phyloP scores from a whole-genome alignment of 257 asterid genomes.

The Solanum peruvianum region DNA sequence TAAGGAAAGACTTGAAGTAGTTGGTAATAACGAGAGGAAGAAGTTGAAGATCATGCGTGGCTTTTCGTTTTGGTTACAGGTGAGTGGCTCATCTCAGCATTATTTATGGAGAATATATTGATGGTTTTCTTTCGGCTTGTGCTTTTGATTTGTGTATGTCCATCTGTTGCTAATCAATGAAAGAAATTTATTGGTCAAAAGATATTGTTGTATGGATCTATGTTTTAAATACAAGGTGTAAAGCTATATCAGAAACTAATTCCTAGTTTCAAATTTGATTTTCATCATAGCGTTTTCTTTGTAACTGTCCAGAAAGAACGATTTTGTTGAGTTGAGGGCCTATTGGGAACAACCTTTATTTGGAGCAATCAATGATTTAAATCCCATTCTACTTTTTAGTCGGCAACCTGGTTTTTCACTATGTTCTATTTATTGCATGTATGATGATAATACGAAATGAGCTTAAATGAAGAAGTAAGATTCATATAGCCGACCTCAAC shows the following conservation, averaged over 20 bases:
- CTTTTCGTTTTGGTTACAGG: constrained; percentile 25
- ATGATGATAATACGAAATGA: background rate
- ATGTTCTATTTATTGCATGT: background rate
- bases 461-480: background rate
- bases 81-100: background rate
- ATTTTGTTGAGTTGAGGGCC: background rate
- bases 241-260: background rate
- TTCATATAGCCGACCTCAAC: background rate
- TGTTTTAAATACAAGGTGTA: background rate
- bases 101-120: background rate
- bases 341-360: background rate
- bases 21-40: background rate
- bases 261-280: background rate
- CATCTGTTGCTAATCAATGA: background rate
- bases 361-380: background rate
- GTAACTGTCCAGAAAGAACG: accelerated
- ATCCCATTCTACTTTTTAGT: background rate
- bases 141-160: background rate
- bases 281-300: background rate
- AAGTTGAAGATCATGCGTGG: constrained; percentile 19
- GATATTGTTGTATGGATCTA: background rate
- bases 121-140: background rate
- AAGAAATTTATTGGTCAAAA: background rate
- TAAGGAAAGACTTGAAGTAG: background rate
- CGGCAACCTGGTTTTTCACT: background rate